Percentiles rank a stretch among this genome's conserved stretches.
Evolutionary conservation across 352 stramenopile genomes (phyloP).

Genomic region (Phytophthora litchii): DNA sequence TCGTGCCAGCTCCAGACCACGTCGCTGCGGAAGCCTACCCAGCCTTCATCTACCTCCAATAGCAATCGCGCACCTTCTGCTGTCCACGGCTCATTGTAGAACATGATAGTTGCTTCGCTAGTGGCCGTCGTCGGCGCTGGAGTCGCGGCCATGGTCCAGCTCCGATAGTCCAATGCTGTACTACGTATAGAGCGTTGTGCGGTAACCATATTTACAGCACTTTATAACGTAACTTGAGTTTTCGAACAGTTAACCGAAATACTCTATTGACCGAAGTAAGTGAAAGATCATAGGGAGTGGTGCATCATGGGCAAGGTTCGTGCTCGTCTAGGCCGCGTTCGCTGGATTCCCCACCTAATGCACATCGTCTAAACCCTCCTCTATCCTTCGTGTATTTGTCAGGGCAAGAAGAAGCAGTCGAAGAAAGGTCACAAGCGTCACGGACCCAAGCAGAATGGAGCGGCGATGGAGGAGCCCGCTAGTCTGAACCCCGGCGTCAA

Average conservation of each 20-base stretch:
- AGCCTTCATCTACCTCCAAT: conserved; percentile 38
- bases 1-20: conserved; percentile 29
- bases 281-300: neutral
- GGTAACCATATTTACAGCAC: no score
- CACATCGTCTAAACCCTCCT: neutral
- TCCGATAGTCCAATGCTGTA: no score
- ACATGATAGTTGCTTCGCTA: conserved; percentile 15
- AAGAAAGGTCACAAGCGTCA: conserved; percentile 57
- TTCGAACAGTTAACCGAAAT: no score
- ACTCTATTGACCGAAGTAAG: no score
- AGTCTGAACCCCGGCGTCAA: conserved; percentile 5
- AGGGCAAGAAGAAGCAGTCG: conserved; percentile 62
- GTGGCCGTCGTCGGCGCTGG: neutral
- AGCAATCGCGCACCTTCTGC: conserved; percentile 24
- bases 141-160: no score
- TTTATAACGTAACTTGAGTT: no score
- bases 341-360: neutral
- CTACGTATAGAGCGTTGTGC: no score
- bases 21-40: conserved; percentile 25
- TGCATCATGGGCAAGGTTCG: conserved; percentile 33
- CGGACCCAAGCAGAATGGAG: conserved; percentile 49
- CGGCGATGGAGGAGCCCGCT: neutral
- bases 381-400: neutral
- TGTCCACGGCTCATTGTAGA: conserved; percentile 28
- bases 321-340: conserved; percentile 2